Conservation (phyloP, 139 green algal species). For the Marvania coccoides region DNA sequence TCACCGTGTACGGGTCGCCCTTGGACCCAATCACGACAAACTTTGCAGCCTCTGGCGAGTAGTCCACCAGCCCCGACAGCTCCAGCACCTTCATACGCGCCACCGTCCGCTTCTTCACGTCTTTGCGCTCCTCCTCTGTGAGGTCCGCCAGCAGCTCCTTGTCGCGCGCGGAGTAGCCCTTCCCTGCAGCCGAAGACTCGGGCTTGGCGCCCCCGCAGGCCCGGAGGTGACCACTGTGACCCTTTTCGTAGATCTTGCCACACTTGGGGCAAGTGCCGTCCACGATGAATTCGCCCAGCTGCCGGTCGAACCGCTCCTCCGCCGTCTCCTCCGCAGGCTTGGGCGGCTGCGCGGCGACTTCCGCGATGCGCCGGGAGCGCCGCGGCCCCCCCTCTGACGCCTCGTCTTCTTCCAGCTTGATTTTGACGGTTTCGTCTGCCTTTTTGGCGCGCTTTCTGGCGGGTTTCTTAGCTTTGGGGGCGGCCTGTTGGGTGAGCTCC, state of each 20-base stretch:
- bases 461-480: neutral
- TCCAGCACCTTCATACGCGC: slow-evolving; percentile 20
- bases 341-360: neutral
- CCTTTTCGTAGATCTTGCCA: slow-evolving; percentile 1
- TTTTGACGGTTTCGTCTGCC: neutral
- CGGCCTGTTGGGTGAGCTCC: neutral
- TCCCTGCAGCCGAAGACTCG: neutral
- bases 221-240: slow-evolving; percentile 10
- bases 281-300: slow-evolving; percentile 20
- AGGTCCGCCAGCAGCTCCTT: neutral
- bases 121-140: slow-evolving; percentile 14
- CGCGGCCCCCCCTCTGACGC: neutral
- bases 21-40: slow-evolving; percentile 19
- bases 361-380: neutral
- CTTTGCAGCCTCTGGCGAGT: slow-evolving; percentile 2
- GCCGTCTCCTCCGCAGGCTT: neutral
- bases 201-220: slow-evolving; percentile 1
- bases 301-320: slow-evolving; percentile 14
- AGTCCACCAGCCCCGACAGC: slow-evolving; percentile 11
- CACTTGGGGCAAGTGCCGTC: slow-evolving; percentile 20
- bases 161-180: neutral
- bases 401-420: neutral
- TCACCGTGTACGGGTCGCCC: slow-evolving; percentile 25
- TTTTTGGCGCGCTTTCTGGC: neutral
- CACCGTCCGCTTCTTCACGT: slow-evolving; percentile 12